These are phyloP conservation scores for Hyaloscypha finlandica DNA, from an alignment of 495 filamentous ascomycete genomes.

Conservation along the genomic window DNA sequence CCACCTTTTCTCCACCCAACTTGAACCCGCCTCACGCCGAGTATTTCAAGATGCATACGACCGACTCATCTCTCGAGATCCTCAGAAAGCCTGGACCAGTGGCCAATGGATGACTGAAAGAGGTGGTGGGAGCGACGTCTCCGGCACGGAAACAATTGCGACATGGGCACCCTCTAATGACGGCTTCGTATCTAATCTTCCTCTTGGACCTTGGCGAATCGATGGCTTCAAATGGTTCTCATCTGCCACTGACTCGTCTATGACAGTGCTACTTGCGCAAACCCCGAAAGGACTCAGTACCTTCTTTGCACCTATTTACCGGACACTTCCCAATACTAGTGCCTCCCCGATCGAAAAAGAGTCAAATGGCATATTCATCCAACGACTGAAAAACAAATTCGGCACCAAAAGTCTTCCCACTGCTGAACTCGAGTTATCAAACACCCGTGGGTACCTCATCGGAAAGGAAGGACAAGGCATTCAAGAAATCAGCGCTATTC, in stretches of 20 bases:
- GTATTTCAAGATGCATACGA: constrained; percentile 54
- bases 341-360: constrained; percentile 41
- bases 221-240: constrained; percentile 80
- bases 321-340: constrained; percentile 33
- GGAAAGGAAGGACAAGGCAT: constrained; percentile 65
- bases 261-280: constrained; percentile 71
- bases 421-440: constrained; percentile 64
- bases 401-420: constrained; percentile 70
- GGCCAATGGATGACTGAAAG: constrained; percentile 90
- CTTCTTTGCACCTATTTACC: constrained; percentile 67
- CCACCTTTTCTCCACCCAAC: constrained; percentile 41
- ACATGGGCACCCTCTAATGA: constrained; percentile 29
- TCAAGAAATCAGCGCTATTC: constrained; percentile 62
- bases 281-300: constrained; percentile 57
- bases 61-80: constrained; percentile 57
- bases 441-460: constrained; percentile 64
- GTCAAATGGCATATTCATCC: constrained; percentile 67
- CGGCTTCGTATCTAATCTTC: constrained; percentile 24
- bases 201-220: constrained; percentile 61
- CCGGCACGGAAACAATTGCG: constrained; percentile 68
- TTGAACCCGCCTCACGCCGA: constrained; percentile 28
- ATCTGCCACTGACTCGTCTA: constrained; percentile 69
- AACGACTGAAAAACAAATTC: constrained; percentile 69
- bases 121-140: constrained; percentile 73
- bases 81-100: constrained; percentile 65